Evolutionary conservation across 192 early-diverging fungal genomes (phyloP), one percentile per base, ranked within the genome.

Genomic region (Podila verticillata): DNA sequence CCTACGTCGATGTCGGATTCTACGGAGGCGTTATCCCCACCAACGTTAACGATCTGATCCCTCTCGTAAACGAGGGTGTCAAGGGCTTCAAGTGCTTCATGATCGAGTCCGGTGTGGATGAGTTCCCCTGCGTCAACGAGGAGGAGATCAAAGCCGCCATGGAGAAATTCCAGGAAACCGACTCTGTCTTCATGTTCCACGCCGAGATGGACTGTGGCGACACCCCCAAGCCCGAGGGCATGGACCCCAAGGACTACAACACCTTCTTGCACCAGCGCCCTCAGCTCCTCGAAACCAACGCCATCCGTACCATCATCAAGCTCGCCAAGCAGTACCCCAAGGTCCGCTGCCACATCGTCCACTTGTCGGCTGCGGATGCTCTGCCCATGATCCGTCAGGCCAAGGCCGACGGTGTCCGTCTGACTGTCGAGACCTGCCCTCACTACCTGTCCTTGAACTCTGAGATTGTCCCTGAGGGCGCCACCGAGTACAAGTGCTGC

Each of bases 1-100:
- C 90, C 79, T 92, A 88, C 82, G 92, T 93, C 3, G 93, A 95
- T 68, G 91, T 93, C 39, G 93, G 89, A 12, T 91, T 92, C 64
- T 95, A 89, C 85, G 93, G 93, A 62, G 93, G 93, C 39, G 87
- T 95, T 0, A 90, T 95, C 5, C 93, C 93, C 4, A 91, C 88
- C 47, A 95, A 95, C 78, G 75, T 85, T 57, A 31, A 65, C n/a
- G 88, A 93, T n/a, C 82, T 95, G 13, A 74, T 82, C 7, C 86
- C 88, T 12, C 84, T 95, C 65, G 86, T 93, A 26, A 84, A 89
- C 13, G 86, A 67, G 0, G 93, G 93, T 34, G 92, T 92, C 48
- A 87, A 90, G 48, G 93, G 93, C 3, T 95, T 95, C 85, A 95
- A 95, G 75, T 91, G 93, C 69, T 95, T 95, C 84, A 84, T 95